Evolutionary conservation across 192 early-diverging fungal genomes (phyloP).

Genomic region (Cetraspora pellucida): DNA sequence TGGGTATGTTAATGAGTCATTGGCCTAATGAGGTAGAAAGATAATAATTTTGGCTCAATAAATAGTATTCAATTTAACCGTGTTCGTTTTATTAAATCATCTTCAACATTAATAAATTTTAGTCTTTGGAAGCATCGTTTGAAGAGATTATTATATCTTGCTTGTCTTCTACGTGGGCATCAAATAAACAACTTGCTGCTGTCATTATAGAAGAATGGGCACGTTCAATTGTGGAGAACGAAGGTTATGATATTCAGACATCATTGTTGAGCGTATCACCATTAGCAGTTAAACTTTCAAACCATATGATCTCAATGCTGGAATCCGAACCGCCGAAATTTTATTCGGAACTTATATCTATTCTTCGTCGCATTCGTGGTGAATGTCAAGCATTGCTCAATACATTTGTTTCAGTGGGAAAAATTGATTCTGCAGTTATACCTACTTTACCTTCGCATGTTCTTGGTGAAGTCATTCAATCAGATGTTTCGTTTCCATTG

Average conservation of each 20-base stretch:
- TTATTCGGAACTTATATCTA: conserved; percentile 65
- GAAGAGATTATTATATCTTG: conserved; percentile 60
- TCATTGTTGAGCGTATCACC: conserved; percentile 42
- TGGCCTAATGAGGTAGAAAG: conserved; percentile 50
- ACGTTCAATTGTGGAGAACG: conserved; percentile 49
- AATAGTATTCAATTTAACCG: not conserved
- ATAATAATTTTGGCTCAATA: not conserved
- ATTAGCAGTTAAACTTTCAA: conserved; percentile 61
- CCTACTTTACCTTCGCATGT: conserved; percentile 58
- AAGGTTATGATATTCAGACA: conserved; percentile 38
- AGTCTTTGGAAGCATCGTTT: conserved; percentile 50
- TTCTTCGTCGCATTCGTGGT: conserved; percentile 63
- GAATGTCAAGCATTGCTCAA: conserved; percentile 70
- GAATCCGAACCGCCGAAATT: conserved; percentile 59
- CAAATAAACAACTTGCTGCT: conserved; percentile 75
- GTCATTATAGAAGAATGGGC: conserved; percentile 85
- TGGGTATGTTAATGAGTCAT: conserved; percentile 72
- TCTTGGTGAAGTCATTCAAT: conserved; percentile 36
- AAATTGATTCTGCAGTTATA: conserved; percentile 42
- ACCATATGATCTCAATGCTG: conserved; percentile 53
- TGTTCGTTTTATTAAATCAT: conserved; percentile 1
- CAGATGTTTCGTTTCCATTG: conserved; percentile 30
- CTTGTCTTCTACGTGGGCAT: conserved; percentile 71
- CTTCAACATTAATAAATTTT: not conserved
- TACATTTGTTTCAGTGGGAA: conserved; percentile 55